These are phyloP conservation scores for Aspergillus jensenii DNA, from an alignment of 2,329 filamentous ascomycete genomes.

Conservation along the genomic window DNA sequence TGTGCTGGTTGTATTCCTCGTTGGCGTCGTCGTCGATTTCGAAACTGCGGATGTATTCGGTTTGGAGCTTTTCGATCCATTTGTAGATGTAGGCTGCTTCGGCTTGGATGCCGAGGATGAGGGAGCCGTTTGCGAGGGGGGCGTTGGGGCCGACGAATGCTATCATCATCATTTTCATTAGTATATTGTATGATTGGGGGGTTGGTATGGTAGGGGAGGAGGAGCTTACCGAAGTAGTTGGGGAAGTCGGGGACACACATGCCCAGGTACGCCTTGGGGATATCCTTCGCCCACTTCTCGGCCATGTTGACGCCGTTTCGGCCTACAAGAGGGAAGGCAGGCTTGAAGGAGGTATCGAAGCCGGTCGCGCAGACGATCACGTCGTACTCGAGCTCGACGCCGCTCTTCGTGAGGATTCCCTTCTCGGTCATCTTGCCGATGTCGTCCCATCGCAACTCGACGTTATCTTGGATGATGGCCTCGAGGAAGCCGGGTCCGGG, in stretches of 20 bases:
- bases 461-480: slow-evolving; percentile 23
- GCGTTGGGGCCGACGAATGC: slow-evolving; percentile 20
- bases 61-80: slow-evolving; percentile 23
- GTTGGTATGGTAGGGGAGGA: no score
- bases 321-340: slow-evolving; percentile 35
- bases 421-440: slow-evolving; percentile 19
- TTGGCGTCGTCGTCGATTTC: slow-evolving; percentile 12
- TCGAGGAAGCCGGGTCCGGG: slow-evolving; percentile 27
- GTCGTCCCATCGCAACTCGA: slow-evolving; percentile 17
- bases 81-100: slow-evolving; percentile 24
- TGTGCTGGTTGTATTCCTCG: slow-evolving; percentile 18
- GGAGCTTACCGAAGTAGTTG: slow-evolving; percentile 23
- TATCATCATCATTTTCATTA: no score
- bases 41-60: not conserved
- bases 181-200: no score
- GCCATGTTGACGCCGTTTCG: slow-evolving; percentile 12
- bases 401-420: slow-evolving; percentile 18
- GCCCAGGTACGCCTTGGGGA: slow-evolving; percentile 22
- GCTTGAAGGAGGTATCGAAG: slow-evolving; percentile 39
- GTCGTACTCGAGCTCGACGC: slow-evolving; percentile 21
- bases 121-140: slow-evolving; percentile 18
- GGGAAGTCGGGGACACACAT: slow-evolving; percentile 19
- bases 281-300: slow-evolving; percentile 16
- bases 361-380: slow-evolving; percentile 40
- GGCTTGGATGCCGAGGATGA: slow-evolving; percentile 12